Evolutionary conservation across 352 stramenopile species (phyloP).

Genomic region (Pythium folliculosum): DNA sequence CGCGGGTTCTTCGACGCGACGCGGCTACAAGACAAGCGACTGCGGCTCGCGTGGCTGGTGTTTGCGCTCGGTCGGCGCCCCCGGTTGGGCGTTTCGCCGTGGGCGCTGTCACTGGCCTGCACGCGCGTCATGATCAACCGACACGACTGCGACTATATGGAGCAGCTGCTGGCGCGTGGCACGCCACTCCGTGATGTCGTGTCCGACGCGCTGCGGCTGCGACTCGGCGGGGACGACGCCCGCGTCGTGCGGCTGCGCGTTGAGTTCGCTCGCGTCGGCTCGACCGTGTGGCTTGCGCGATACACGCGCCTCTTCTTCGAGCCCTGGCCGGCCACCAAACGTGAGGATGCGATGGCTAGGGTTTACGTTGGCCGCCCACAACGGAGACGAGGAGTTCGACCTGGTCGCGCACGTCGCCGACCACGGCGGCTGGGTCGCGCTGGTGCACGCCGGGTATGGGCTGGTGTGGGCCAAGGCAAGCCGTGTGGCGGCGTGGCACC

Average conservation of each 20-base stretch:
- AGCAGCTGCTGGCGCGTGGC: background rate
- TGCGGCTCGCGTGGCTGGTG: conserved; percentile 2
- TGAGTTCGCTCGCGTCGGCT: background rate
- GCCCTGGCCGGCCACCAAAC: background rate
- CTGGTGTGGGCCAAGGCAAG: background rate
- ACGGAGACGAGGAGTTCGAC: background rate
- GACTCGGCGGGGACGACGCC: background rate
- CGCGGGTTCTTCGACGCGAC: background rate
- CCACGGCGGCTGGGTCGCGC: background rate
- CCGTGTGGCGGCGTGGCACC: background rate
- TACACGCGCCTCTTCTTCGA: background rate
- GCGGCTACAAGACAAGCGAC: background rate
- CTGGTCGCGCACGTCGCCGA: background rate
- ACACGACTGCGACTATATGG: background rate
- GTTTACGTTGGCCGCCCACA: too few relatives aligned
- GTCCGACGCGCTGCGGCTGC: background rate
- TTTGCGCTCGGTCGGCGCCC: background rate
- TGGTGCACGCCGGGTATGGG: background rate
- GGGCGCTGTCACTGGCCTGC: background rate
- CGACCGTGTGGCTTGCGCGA: background rate
- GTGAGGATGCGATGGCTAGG: background rate
- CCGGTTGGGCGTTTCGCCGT: background rate
- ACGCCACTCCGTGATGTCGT: background rate
- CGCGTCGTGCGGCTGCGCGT: background rate
- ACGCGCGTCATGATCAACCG: background rate